phyloP scores from a whole-genome alignment of 2,329 filamentous ascomycete genomes.

The Colletotrichum shisoi region DNA sequence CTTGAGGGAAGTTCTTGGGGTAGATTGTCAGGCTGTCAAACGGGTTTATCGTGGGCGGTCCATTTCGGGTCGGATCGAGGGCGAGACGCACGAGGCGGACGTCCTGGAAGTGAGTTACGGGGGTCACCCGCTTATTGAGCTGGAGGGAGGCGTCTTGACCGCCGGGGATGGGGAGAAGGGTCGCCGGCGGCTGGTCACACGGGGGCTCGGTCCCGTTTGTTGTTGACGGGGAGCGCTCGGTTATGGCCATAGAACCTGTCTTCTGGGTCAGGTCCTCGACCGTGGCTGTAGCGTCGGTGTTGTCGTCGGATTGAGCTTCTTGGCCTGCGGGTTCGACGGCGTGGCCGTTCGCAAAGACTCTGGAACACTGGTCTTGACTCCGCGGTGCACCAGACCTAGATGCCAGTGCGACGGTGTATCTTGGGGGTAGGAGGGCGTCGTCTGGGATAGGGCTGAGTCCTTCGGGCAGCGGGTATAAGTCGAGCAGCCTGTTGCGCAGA shows the following conservation, averaged over 20 bases:
- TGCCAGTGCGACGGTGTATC: conserved; percentile 66
- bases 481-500: conserved; percentile 71
- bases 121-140: conserved; percentile 77
- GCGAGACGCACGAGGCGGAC: conserved; percentile 70
- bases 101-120: conserved; percentile 86
- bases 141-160: conserved; percentile 66
- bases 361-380: not conserved
- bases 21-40: conserved; percentile 84
- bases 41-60: conserved; percentile 60
- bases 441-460: conserved; percentile 75
- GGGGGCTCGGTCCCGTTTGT: not conserved
- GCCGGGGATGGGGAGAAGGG: conserved; percentile 64
- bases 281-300: not conserved
- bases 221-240: not conserved
- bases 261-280: conserved; percentile 9
- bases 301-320: not conserved
- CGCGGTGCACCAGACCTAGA: conserved; percentile 40
- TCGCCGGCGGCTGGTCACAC: conserved; percentile 31
- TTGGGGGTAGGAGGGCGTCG: conserved; percentile 76
- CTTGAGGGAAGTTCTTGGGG: conserved; percentile 83
- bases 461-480: conserved; percentile 73
- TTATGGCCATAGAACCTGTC: conserved; percentile 18
- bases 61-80: conserved; percentile 37
- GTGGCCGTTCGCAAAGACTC: not conserved
- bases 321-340: not conserved